Conservation (phyloP, 148 eudicot species). For the Polygonum aviculare region DNA sequence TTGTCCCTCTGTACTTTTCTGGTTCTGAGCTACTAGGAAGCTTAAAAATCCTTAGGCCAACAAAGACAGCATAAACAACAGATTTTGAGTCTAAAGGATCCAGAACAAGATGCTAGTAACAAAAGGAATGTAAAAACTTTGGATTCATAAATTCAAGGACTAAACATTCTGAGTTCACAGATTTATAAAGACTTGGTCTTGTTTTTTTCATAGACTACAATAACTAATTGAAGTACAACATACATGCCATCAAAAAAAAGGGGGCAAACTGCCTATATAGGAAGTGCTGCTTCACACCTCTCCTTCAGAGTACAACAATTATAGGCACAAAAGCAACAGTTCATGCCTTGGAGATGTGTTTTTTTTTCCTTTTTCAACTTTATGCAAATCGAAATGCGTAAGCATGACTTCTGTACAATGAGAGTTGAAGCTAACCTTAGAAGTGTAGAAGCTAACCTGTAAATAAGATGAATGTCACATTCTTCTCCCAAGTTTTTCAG, state of each 20-base stretch:
- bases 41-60: neutral
- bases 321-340: conserved; percentile 5
- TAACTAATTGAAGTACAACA: conserved; percentile 3
- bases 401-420: neutral
- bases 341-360: neutral
- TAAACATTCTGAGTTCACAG: neutral
- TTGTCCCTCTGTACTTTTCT: neutral
- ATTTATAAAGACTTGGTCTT: neutral
- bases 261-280: neutral
- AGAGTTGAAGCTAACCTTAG: conserved; percentile 3
- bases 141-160: neutral
- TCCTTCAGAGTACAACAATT: neutral
- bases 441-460: neutral
- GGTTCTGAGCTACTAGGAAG: neutral
- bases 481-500: neutral
- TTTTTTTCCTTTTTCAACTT: neutral
- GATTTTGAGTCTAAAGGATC: neutral
- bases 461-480: neutral
- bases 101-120: neutral
- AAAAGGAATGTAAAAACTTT: too few species aligned
- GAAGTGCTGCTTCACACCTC: neutral
- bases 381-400: neutral
- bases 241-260: conserved; percentile 8
- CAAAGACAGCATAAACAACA: neutral
- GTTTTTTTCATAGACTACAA: neutral